Conservation (phyloP, 257 asterid species). For the Nicotiana paniculata region DNA sequence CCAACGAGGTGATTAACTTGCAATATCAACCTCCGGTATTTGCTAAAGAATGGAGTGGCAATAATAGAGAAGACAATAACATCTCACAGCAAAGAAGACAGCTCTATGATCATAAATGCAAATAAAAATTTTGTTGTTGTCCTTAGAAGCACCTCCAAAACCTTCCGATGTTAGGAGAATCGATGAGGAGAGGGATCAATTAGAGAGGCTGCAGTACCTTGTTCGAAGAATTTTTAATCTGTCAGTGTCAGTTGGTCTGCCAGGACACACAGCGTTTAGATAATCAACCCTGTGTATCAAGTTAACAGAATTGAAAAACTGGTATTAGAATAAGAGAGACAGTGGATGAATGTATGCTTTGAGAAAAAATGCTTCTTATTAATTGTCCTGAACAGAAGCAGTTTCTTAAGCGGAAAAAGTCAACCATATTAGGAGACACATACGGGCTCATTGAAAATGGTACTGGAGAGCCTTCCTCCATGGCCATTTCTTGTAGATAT, state of each 20-base stretch:
- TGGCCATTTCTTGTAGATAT: slow-evolving; percentile 42
- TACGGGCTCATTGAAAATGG: slow-evolving; percentile 71
- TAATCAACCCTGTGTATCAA: slow-evolving; percentile 55
- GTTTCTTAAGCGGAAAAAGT: not conserved
- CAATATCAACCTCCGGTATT: not conserved
- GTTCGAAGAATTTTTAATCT: slow-evolving; percentile 36
- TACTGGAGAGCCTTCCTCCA: slow-evolving; percentile 39
- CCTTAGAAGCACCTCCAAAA: not conserved
- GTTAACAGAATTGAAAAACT: slow-evolving; percentile 4
- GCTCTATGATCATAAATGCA: not conserved
- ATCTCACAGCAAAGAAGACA: not conserved
- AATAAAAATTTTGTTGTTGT: not conserved
- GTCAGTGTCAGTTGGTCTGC: slow-evolving; percentile 30
- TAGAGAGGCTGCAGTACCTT: slow-evolving; percentile 39
- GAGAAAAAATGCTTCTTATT: not conserved
- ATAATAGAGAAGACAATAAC: not conserved
- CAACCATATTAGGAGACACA: slow-evolving; percentile 14
- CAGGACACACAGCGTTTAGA: slow-evolving; percentile 60
- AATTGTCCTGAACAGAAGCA: not conserved
- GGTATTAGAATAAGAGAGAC: not conserved
- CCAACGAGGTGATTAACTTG: not conserved
- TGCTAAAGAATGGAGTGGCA: not conserved
- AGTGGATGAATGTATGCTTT: not conserved
- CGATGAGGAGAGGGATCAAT: not conserved
- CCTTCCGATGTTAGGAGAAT: not conserved